Percentiles rank a stretch among this genome's conserved stretches.
phyloP scores from a whole-genome alignment of 768 basidiomycete genomes.

The Trametes cingulata region DNA sequence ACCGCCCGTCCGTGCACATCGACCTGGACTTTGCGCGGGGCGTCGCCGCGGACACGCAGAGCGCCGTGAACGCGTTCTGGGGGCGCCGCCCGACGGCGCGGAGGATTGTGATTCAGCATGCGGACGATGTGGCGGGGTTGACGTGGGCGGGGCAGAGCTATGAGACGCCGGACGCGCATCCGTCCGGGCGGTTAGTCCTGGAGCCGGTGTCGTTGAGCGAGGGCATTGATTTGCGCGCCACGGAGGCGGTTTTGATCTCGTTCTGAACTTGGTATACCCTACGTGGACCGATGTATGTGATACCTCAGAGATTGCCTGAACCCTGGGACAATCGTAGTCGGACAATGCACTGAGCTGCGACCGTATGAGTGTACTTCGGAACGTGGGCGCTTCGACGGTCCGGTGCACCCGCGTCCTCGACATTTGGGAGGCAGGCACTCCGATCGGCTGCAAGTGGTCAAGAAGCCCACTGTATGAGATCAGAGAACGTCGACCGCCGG shows the following conservation, averaged over 20 bases:
- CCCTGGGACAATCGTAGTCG: too few species aligned
- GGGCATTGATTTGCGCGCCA: slow-evolving; percentile 27
- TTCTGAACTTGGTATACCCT: too few species aligned
- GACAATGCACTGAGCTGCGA: too few species aligned
- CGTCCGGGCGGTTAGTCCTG: slow-evolving; percentile 17
- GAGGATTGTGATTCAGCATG: slow-evolving; percentile 28
- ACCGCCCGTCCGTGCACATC: slow-evolving; percentile 39
- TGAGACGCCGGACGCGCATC: slow-evolving; percentile 25
- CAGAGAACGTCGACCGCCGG: too few species aligned
- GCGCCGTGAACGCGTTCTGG: slow-evolving; percentile 7
- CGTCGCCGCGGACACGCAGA: neutral
- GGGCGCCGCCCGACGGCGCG: slow-evolving; percentile 14
- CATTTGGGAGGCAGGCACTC: too few species aligned
- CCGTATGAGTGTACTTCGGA: too few species aligned
- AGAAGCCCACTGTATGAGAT: too few species aligned
- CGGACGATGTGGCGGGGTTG: slow-evolving; percentile 29
- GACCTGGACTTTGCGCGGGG: slow-evolving; percentile 37
- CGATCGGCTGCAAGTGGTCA: too few species aligned
- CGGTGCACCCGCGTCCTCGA: too few species aligned
- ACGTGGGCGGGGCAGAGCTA: slow-evolving; percentile 33
- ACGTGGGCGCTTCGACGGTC: too few species aligned
- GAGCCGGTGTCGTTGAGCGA: slow-evolving; percentile 23
- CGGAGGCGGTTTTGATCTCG: slow-evolving; percentile 27
- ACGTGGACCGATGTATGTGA: too few species aligned
- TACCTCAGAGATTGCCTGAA: too few species aligned